Base-by-base conservation (phyloP, 2,329 filamentous ascomycete species). In the Cladosporium sp. region DNA sequence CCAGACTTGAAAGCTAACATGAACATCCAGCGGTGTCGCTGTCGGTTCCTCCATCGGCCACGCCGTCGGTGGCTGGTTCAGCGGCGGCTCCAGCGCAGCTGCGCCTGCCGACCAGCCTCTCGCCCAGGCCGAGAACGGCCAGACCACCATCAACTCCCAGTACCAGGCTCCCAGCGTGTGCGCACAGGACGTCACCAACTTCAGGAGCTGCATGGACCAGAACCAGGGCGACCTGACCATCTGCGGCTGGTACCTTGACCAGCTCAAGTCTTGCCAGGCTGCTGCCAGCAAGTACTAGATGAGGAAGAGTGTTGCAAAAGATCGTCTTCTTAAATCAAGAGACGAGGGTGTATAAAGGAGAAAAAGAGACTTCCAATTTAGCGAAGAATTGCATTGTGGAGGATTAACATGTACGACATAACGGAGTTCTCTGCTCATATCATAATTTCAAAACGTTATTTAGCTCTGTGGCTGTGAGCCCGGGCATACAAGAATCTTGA, bases 181-280 rank as follows among this genome's bases (percentile, higher is more conserved):
- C 82, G 88, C 88, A 69, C 87, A 84, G 63, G 92, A 95, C 73
- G 88, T 93, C 63, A 88, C 89, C 80, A 88, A 86, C 81, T 98
- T 99, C 85, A 93, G 92, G 75, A 90, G 89, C 83, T 99, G 95
- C 86, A 90, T 99, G 89, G 93, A 98, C 79, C 91, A 98, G 76
- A 91, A 99, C 80, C 84, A 88, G 77, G 95, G 95, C 72, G 93
- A 95, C 82, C 88, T 99, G 90, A 89, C 90, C 77, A 96, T 97
- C 77, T 99, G 95, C 83, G 91, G 91, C 72, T 99, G 94, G 93
- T 99, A 99, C 80, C 83, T 99, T 74, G 95, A 99, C 79, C 94
- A 99, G 86, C 85, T 99, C 80, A 83, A 83, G 79, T 81, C 81
- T 21, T 84, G 82, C 70, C 82, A 83, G 79, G 69, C 74, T 60